Evolutionary conservation across 208 protist species (phyloP).

Genomic region (Acanthamoeba castellanii): DNA sequence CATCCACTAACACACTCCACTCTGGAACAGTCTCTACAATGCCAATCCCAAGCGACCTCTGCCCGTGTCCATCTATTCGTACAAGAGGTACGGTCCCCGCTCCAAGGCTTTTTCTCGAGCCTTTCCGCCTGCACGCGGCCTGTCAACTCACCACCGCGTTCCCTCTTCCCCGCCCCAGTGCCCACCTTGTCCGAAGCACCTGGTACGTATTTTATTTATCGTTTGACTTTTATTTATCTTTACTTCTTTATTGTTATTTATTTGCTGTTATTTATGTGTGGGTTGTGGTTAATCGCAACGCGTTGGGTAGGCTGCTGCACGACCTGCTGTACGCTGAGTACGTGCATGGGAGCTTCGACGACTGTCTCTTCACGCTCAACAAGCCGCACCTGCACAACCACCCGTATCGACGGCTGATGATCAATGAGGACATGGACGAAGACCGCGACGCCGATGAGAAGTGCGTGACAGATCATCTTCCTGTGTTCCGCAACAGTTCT

Average conservation of each 20-base stretch:
- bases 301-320: not conserved
- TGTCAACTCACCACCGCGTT: not conserved
- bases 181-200: not conserved
- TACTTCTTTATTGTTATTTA: not conserved
- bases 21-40: not conserved
- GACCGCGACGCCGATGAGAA: constrained; percentile 10
- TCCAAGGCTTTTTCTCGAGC: not conserved
- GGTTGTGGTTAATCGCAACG: not conserved
- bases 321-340: constrained; percentile 27
- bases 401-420: not conserved
- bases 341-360: constrained; percentile 29
- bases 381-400: constrained; percentile 53
- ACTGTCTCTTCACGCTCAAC: constrained; percentile 57
- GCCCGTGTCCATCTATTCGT: constrained; percentile 61
- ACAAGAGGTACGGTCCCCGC: not conserved
- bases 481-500: too few species aligned
- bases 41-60: constrained; percentile 55
- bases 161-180: not conserved
- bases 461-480: not conserved
- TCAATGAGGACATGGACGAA: constrained; percentile 39
- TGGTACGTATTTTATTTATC: constrained; percentile 1
- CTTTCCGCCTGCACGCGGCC: not conserved
- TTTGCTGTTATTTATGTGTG: not conserved
- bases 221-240: not conserved
- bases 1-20: not conserved